Base-by-base conservation (phyloP, 106 monocot species). In the Dactylorhiza incarnata region DNA sequence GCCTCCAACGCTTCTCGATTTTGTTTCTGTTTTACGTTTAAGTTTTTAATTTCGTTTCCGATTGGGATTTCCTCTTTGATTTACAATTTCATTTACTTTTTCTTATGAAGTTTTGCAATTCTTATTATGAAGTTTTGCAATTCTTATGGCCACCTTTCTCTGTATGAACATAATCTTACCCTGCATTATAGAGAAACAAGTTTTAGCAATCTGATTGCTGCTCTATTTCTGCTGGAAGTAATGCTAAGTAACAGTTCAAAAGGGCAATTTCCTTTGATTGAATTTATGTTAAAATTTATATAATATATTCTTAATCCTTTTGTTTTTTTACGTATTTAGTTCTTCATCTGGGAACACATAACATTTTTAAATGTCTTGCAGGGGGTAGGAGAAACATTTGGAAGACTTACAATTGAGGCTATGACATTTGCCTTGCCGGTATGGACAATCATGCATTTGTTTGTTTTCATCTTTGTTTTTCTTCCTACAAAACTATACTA, bases 381-480 rank as follows among this genome's bases (percentile, higher is more conserved):
- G 95, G 95, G 95, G 26, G 49, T 86, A 81, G 95, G 95, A 82
- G 95, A 92, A 84, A 95, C 95, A 79, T 95, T 95, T 85, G 95
- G 95, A 73, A 90, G 95, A 74, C 92, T 95, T 53, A 95, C 95
- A 54, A 80, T 95, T 78, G 95, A 95, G 88, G 95, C 95, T 56
- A 95, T 95, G 95, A 92, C 95, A 23, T 92, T 92, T 85, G 88
- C 92, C 71, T 73, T 95, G 70, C 95, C 95, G 85, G 95, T 95
- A 95, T 44, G 66, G 68, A 12, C 44, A 16, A 61, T 69, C 69
- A 46, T 24, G 4, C 65, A 15, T 4, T 65, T 5, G 29, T 65
- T 0, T 65, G 14, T 65, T 65, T 29, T 65, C 26, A 65, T 65
- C 65, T 59, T n/a, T 59, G n/a, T n/a, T 59, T 22, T 59, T 59